phyloP scores from a whole-genome alignment of 352 stramenopile species.

The Phytophthora uliginosa region DNA sequence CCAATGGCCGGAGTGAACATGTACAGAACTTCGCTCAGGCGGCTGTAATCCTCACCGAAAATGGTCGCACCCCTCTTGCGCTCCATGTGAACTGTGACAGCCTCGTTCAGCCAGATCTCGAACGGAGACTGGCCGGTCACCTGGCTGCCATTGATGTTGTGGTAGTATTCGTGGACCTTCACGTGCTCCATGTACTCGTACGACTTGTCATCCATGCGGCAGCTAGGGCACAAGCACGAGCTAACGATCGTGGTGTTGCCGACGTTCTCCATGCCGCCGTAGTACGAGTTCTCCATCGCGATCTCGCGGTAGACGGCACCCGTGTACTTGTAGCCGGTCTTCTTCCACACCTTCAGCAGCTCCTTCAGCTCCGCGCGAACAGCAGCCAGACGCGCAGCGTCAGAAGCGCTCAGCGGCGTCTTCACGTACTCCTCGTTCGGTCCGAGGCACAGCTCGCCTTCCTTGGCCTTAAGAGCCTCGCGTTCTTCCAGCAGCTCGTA shows the following conservation, averaged over 20 bases:
- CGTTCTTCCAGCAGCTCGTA: constrained; percentile 75
- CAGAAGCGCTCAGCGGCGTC: constrained; percentile 48
- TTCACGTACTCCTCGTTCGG: constrained; percentile 65
- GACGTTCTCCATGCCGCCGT: constrained; percentile 86
- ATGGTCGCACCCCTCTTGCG: constrained; percentile 71
- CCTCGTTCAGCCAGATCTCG: constrained; percentile 87
- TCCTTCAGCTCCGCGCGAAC: constrained; percentile 71
- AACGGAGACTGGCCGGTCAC: constrained; percentile 86
- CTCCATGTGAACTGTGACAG: constrained; percentile 86
- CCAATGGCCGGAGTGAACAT: constrained; percentile 83
- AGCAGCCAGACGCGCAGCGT: constrained; percentile 53
- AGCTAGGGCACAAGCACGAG: constrained; percentile 76
- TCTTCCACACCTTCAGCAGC: constrained; percentile 75
- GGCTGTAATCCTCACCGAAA: constrained; percentile 79
- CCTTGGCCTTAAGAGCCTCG: constrained; percentile 75
- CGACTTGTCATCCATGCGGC: constrained; percentile 78
- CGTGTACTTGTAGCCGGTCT: constrained; percentile 89
- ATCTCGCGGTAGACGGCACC: constrained; percentile 85
- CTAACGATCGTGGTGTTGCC: constrained; percentile 87
- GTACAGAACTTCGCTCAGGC: constrained; percentile 76
- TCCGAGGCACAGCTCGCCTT: constrained; percentile 63
- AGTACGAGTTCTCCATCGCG: constrained; percentile 89
- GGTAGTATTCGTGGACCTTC: constrained; percentile 88
- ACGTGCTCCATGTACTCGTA: constrained; percentile 90
- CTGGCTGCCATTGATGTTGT: constrained; percentile 87